phyloP scores from a whole-genome alignment of 352 stramenopile species.

The Phytophthora ohioensis region DNA sequence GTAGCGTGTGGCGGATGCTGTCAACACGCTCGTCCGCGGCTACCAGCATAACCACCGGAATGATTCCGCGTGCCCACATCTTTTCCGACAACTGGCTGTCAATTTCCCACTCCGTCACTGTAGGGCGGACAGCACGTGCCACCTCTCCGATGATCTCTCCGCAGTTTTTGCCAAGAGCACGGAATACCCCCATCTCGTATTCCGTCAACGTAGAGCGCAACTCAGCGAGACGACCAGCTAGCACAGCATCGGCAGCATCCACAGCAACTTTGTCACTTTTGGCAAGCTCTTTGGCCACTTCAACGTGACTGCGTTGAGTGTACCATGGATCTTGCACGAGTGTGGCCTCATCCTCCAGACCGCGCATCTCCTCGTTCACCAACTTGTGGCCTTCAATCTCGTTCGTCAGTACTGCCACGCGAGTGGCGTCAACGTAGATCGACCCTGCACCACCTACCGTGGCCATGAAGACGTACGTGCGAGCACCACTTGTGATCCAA shows the following conservation, averaged over 20 bases:
- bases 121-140: slow-evolving; percentile 47
- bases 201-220: slow-evolving; percentile 58
- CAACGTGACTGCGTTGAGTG: slow-evolving; percentile 37
- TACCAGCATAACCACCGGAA: slow-evolving; percentile 66
- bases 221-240: slow-evolving; percentile 44
- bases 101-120: slow-evolving; percentile 68
- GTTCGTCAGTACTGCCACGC: slow-evolving; percentile 70
- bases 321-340: slow-evolving; percentile 70
- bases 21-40: slow-evolving; percentile 75
- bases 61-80: slow-evolving; percentile 57
- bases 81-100: slow-evolving; percentile 47
- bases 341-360: slow-evolving; percentile 51
- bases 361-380: slow-evolving; percentile 73
- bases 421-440: slow-evolving; percentile 66
- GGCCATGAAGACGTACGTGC: slow-evolving; percentile 77
- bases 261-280: slow-evolving; percentile 46
- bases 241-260: slow-evolving; percentile 36
- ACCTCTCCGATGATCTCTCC: slow-evolving; percentile 71
- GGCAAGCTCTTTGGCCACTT: slow-evolving; percentile 48
- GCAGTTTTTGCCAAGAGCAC: slow-evolving; percentile 64
- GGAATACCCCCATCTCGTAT: slow-evolving; percentile 68
- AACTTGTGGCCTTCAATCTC: slow-evolving; percentile 80
- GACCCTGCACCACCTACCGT: slow-evolving; percentile 66
- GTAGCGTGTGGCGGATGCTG: slow-evolving; percentile 70
- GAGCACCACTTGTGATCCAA: slow-evolving; percentile 69